These are phyloP conservation scores for Cyphellophora europaea DNA, from an alignment of 2,329 filamentous ascomycete genomes.

Conservation along the genomic window DNA sequence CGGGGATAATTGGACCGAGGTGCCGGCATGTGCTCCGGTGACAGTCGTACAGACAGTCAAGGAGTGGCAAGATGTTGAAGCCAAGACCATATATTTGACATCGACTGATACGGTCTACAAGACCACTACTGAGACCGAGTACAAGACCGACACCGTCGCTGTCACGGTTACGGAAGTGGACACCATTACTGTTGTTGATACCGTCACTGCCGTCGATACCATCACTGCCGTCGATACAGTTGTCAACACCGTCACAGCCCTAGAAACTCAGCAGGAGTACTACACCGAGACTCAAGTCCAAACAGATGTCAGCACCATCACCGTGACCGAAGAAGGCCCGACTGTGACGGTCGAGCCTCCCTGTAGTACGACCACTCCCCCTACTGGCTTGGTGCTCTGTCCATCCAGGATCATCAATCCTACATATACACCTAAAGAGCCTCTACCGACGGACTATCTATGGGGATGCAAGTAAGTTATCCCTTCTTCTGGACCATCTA, in stretches of 20 bases:
- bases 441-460: slow-evolving; percentile 24
- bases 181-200: slow-evolving; percentile 4
- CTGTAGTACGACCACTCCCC: slow-evolving; percentile 4
- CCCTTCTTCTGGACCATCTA: neutral
- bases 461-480: slow-evolving; percentile 30
- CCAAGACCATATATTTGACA: slow-evolving; percentile 1
- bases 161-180: slow-evolving; percentile 3
- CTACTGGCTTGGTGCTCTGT: slow-evolving; percentile 18
- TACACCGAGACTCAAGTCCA: slow-evolving; percentile 2
- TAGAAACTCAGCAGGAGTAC: slow-evolving; percentile 1
- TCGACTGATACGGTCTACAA: neutral
- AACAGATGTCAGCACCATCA: slow-evolving; percentile 6
- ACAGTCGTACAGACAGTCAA: neutral
- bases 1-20: neutral
- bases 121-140: slow-evolving; percentile 1
- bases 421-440: slow-evolving; percentile 21
- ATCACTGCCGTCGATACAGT: slow-evolving; percentile 2
- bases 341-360: slow-evolving; percentile 3
- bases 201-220: neutral
- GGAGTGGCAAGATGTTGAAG: neutral
- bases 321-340: slow-evolving; percentile 4
- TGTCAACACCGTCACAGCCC: neutral
- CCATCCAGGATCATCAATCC: slow-evolving; percentile 22
- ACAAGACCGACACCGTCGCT: slow-evolving; percentile 3
- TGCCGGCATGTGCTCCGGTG: neutral